phyloP scores from a whole-genome alignment of 225 moss, liverwort and hornwort genomes.

The Physcomitrellopsis africana region DNA sequence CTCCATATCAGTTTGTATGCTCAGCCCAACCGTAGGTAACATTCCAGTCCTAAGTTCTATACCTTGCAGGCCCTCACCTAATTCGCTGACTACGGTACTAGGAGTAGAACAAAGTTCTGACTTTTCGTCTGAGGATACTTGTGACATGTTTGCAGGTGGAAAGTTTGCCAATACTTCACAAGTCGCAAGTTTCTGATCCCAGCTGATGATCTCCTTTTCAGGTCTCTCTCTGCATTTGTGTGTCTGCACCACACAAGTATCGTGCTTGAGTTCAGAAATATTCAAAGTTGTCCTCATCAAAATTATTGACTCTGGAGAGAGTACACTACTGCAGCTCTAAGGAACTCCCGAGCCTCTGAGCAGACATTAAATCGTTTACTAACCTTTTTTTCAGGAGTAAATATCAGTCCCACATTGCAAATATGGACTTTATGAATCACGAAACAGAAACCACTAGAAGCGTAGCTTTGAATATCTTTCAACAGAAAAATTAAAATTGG shows the following conservation, averaged over 20 bases:
- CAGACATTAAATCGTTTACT: background rate
- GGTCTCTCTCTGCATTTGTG: background rate
- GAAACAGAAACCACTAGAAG: background rate
- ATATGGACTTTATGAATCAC: background rate
- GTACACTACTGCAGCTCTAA: conserved; percentile 63
- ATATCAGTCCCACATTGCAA: conserved; percentile 3
- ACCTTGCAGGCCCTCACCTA: conserved; percentile 18
- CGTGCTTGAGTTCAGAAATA: conserved; percentile 20
- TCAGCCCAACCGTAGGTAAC: conserved; percentile 15
- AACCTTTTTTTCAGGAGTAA: background rate
- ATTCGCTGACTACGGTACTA: conserved; percentile 1
- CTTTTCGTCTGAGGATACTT: background rate
- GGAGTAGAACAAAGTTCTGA: conserved; percentile 3
- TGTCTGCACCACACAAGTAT: conserved; percentile 34
- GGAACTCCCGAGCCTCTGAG: conserved; percentile 51
- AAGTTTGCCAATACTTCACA: conserved; percentile 8
- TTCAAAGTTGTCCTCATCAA: background rate
- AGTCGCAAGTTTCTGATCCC: conserved; percentile 24
- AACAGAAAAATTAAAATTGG: conserved; percentile 1
- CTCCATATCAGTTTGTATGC: conserved; percentile 15
- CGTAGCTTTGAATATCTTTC: conserved; percentile 1
- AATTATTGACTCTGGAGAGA: conserved; percentile 33
- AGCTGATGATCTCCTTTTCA: conserved; percentile 24
- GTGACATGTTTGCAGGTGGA: conserved; percentile 7
- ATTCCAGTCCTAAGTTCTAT: conserved; percentile 15